Evolutionary conservation across 352 stramenopile species (phyloP).

Genomic region (Pythium phragmitis): DNA sequence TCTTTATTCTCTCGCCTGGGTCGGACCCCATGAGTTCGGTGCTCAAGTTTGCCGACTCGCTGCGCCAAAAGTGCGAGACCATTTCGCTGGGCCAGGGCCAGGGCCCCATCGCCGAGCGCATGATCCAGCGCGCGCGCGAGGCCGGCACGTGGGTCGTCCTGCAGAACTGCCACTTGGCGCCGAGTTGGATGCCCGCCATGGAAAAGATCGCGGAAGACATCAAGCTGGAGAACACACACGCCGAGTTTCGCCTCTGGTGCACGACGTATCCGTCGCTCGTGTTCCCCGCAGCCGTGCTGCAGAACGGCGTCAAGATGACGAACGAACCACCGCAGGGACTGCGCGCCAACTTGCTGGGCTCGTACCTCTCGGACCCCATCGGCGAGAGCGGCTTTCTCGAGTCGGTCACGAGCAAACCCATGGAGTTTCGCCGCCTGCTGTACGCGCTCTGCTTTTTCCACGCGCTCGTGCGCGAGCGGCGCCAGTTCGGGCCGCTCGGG

Average conservation of each 20-base stretch:
- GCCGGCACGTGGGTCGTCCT: slow-evolving; percentile 91
- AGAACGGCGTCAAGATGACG: slow-evolving; percentile 97
- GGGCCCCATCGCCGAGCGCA: slow-evolving; percentile 83
- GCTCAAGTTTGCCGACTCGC: slow-evolving; percentile 85
- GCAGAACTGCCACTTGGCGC: slow-evolving; percentile 94
- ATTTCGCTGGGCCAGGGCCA: slow-evolving; percentile 94
- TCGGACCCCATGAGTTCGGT: slow-evolving; percentile 93
- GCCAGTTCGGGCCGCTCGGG: slow-evolving; percentile 93
- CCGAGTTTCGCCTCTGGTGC: slow-evolving; percentile 95
- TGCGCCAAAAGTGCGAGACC: slow-evolving; percentile 89
- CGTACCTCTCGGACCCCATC: slow-evolving; percentile 93
- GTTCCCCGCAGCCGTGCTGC: slow-evolving; percentile 92
- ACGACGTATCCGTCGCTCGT: slow-evolving; percentile 82
- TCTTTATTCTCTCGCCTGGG: slow-evolving; percentile 93
- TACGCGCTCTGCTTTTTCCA: slow-evolving; percentile 93
- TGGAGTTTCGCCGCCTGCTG: slow-evolving; percentile 91
- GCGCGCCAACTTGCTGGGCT: slow-evolving; percentile 91
- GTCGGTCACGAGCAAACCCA: slow-evolving; percentile 84
- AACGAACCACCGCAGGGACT: slow-evolving; percentile 95
- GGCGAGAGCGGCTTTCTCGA: slow-evolving; percentile 80
- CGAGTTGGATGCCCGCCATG: slow-evolving; percentile 94
- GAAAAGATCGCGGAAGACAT: slow-evolving; percentile 94
- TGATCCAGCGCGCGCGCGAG: slow-evolving; percentile 67
- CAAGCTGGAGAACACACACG: slow-evolving; percentile 75
- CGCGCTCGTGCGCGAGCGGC: slow-evolving; percentile 91